These are phyloP conservation scores for Phytophthora chlamydospora DNA, from an alignment of 352 stramenopile species.

Conservation along the genomic window DNA sequence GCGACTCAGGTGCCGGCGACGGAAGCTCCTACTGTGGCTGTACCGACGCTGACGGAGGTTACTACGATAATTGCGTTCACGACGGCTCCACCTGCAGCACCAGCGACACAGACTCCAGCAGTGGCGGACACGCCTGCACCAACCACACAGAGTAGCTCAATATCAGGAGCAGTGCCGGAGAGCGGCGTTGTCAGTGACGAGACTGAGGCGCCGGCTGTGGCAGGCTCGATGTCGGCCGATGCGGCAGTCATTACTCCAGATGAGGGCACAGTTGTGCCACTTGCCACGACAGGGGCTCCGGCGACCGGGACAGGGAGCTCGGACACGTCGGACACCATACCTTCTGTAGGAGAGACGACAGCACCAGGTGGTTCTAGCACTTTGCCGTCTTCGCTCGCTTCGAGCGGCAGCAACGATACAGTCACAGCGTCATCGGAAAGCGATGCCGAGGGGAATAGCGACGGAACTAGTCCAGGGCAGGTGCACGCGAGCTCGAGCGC, in stretches of 20 bases:
- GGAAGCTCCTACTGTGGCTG: neutral
- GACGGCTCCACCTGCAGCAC: conserved; percentile 2
- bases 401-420: conserved; percentile 27
- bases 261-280: conserved; percentile 13
- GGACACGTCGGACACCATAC: neutral
- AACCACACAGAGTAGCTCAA: conserved; percentile 12
- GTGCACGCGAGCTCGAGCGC: conserved; percentile 35
- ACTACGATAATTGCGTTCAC: neutral
- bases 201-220: conserved; percentile 11
- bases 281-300: conserved; percentile 6
- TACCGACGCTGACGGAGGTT: conserved; percentile 9
- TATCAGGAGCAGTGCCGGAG: neutral
- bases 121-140: conserved; percentile 1
- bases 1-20: conserved; percentile 12
- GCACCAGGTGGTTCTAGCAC: neutral
- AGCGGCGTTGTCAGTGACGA: neutral
- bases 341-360: conserved; percentile 2
- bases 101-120: neutral
- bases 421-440: conserved; percentile 9
- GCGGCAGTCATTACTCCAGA: conserved; percentile 17
- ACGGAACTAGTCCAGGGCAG: conserved; percentile 20
- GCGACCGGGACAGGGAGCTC: conserved; percentile 1
- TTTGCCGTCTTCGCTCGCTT: conserved; percentile 11
- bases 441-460: conserved; percentile 7
- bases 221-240: conserved; percentile 20